Conservation (phyloP, 2,329 filamentous ascomycete species). For the Beauveria sp. region DNA sequence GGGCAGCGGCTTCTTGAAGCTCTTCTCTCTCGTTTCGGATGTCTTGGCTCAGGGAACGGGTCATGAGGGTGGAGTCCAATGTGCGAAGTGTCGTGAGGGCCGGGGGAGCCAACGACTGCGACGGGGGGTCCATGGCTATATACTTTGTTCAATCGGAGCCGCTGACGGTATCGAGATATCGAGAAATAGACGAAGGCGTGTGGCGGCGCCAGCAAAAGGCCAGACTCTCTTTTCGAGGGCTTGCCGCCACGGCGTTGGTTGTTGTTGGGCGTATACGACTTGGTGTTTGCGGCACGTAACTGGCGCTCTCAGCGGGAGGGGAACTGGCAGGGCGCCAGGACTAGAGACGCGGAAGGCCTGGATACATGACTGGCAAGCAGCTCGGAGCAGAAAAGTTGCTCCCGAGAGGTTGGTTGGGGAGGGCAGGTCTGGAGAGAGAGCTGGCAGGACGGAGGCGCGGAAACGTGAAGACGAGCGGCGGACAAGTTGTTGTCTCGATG, state of each 20-base stretch:
- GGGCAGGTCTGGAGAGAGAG: neutral
- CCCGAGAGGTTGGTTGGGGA: neutral
- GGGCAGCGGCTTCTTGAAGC: constrained; percentile 88
- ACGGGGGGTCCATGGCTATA: constrained; percentile 36
- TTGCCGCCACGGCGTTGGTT: constrained; percentile 1
- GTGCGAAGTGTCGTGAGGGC: constrained; percentile 45
- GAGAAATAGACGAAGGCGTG: neutral
- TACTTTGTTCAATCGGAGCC: constrained; percentile 6
- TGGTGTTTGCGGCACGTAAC: constrained; percentile 9
- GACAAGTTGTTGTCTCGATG: neutral
- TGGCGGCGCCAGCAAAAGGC: neutral
- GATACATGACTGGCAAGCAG: constrained; percentile 36
- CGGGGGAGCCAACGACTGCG: constrained; percentile 40
- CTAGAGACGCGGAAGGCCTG: constrained; percentile 35
- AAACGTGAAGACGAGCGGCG: neutral
- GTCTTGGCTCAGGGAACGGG: constrained; percentile 70
- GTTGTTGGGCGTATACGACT: neutral
- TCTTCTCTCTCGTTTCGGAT: constrained; percentile 92
- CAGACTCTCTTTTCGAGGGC: neutral
- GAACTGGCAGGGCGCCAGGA: constrained; percentile 38
- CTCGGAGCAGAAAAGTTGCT: constrained; percentile 4
- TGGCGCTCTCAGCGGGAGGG: neutral
- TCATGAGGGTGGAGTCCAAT: constrained; percentile 45
- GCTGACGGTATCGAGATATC: neutral
- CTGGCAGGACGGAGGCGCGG: neutral